Conservation (phyloP, 225 moss, liverwort and hornwort species). For the Thuidium tamariscinum region DNA sequence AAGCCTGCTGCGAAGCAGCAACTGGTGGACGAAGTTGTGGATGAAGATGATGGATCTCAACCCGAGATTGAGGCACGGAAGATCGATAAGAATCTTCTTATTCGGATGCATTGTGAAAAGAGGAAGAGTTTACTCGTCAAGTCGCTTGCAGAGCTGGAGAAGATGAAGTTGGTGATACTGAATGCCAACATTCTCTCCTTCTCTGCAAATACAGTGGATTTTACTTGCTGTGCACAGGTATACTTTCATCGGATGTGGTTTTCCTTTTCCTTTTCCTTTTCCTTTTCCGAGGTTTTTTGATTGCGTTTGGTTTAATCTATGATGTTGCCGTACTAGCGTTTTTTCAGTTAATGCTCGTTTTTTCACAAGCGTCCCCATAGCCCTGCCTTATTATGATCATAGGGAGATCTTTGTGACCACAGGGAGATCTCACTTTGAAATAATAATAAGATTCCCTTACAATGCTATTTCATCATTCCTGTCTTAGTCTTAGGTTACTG, state of each 20-base stretch:
- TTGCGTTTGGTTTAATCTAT: neutral
- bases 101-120: constrained; percentile 90
- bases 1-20: constrained; percentile 11
- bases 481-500: neutral
- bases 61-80: constrained; percentile 94
- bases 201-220: constrained; percentile 59
- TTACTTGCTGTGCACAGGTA: constrained; percentile 84
- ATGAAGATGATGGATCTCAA: constrained; percentile 36
- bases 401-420: neutral
- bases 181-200: constrained; percentile 88
- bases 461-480: neutral
- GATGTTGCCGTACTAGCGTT: too few relatives aligned
- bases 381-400: too few relatives aligned
- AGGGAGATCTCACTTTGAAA: neutral
- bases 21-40: constrained; percentile 28
- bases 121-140: constrained; percentile 66
- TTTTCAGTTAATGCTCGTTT: neutral
- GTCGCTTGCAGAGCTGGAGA: constrained; percentile 74
- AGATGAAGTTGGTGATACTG: constrained; percentile 61
- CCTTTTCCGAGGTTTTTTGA: neutral
- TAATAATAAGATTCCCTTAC: neutral
- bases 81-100: constrained; percentile 64
- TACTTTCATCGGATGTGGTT: too few relatives aligned
- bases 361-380: too few relatives aligned
- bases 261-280: fast-evolving